A percentile compares a stretch with the other conserved stretches of the same genome.
Evolutionary conservation across 2,329 filamentous ascomycete species (phyloP).

Genomic region (Didymella glomerata): DNA sequence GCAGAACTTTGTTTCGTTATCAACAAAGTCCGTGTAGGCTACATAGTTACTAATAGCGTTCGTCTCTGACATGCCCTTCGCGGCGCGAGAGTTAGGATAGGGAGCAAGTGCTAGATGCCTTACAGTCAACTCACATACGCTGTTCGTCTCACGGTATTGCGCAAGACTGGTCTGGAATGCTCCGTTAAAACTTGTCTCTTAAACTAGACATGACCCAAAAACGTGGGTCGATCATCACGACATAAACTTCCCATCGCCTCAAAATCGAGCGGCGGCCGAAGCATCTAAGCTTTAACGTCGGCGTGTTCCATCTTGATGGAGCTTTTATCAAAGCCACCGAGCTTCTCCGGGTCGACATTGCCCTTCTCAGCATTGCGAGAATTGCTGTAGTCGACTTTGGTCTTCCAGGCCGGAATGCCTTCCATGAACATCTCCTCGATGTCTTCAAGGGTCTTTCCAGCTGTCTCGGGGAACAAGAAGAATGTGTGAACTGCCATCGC

Average conservation of each 20-base stretch:
- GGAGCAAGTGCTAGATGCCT: neutral
- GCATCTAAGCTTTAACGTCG: conserved; percentile 9
- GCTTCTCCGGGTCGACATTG: conserved; percentile 39
- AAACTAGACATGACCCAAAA: neutral
- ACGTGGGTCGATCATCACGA: neutral
- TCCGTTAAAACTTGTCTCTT: neutral
- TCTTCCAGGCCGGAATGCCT: conserved; percentile 67
- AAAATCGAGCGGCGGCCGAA: neutral
- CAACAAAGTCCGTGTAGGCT: too few relatives aligned
- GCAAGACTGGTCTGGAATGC: neutral
- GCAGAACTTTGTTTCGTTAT: neutral
- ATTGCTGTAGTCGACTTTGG: conserved; percentile 38
- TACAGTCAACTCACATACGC: neutral
- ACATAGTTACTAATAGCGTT: too few relatives aligned
- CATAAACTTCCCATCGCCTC: neutral
- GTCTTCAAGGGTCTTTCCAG: conserved; percentile 78
- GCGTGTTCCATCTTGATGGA: conserved; percentile 19
- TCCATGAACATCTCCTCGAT: conserved; percentile 74
- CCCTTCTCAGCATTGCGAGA: conserved; percentile 36
- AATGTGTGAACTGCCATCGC: conserved; percentile 74
- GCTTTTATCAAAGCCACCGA: conserved; percentile 19
- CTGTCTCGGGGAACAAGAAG: conserved; percentile 72
- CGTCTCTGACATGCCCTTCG: too few relatives aligned
- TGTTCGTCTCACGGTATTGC: too few relatives aligned
- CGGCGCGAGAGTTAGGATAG: too few relatives aligned